phyloP scores from a whole-genome alignment of 2,329 filamentous ascomycete genomes.

The Fonsecaea nubica region DNA sequence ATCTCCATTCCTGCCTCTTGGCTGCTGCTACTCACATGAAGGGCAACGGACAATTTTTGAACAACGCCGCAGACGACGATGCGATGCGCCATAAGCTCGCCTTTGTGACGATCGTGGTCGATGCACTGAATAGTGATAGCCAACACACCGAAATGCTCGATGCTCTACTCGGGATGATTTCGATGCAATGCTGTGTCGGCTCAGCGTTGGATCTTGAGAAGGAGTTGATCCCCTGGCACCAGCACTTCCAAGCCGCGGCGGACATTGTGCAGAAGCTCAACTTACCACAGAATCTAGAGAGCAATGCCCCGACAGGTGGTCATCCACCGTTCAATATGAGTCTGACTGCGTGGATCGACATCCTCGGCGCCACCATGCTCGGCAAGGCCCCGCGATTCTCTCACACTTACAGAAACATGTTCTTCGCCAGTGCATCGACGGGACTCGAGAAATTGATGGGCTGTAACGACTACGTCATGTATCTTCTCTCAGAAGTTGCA shows the following conservation, averaged over 20 bases:
- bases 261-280: slow-evolving; percentile 85
- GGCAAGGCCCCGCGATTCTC: slow-evolving; percentile 86
- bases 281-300: slow-evolving; percentile 69
- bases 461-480: slow-evolving; percentile 97
- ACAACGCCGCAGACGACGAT: slow-evolving; percentile 70
- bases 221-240: slow-evolving; percentile 94
- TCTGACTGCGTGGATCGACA: slow-evolving; percentile 93
- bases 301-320: slow-evolving; percentile 56
- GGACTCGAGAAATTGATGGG: slow-evolving; percentile 95
- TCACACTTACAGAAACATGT: slow-evolving; percentile 94
- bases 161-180: slow-evolving; percentile 91
- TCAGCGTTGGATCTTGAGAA: slow-evolving; percentile 77
- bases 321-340: slow-evolving; percentile 95
- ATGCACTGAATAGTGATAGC: slow-evolving; percentile 78
- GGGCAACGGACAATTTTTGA: slow-evolving; percentile 58
- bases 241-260: slow-evolving; percentile 91
- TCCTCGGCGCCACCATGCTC: slow-evolving; percentile 90
- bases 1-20: slow-evolving; percentile 94
- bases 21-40: slow-evolving; percentile 93
- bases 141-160: slow-evolving; percentile 89
- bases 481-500: slow-evolving; percentile 94
- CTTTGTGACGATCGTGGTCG: slow-evolving; percentile 84
- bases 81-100: slow-evolving; percentile 91
- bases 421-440: slow-evolving; percentile 69
- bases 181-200: slow-evolving; percentile 92